These are phyloP conservation scores for Zangia roseola DNA, from an alignment of 768 basidiomycete genomes.

Conservation along the genomic window DNA sequence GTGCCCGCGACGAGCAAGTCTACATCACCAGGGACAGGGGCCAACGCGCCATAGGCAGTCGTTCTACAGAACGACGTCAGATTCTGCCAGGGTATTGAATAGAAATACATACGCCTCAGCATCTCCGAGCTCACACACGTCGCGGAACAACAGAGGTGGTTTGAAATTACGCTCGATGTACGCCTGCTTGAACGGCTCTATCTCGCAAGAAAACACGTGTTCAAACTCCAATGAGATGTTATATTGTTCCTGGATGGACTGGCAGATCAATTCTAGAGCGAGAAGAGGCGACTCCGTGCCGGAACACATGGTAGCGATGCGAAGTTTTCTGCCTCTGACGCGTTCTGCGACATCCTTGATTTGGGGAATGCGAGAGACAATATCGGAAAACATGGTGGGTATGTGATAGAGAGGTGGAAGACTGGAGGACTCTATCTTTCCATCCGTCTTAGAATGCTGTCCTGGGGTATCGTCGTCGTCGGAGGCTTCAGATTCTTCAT, in stretches of 20 bases:
- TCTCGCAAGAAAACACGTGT: slow-evolving; percentile 96
- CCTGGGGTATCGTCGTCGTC: slow-evolving; percentile 32
- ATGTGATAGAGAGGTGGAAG: slow-evolving; percentile 77
- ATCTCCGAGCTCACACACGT: slow-evolving; percentile 87
- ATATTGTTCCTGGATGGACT: slow-evolving; percentile 68
- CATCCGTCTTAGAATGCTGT: slow-evolving; percentile 37
- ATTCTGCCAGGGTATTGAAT: not conserved
- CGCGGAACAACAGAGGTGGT: slow-evolving; percentile 88
- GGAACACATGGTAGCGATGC: slow-evolving; percentile 96
- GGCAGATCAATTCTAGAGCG: slow-evolving; percentile 81
- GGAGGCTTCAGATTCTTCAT: slow-evolving; percentile 33
- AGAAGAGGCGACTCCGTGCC: slow-evolving; percentile 94
- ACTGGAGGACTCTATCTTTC: slow-evolving; percentile 51
- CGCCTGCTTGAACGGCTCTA: slow-evolving; percentile 96
- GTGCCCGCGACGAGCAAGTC: slow-evolving; percentile 93
- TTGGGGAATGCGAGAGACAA: slow-evolving; percentile 62
- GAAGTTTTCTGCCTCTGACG: slow-evolving; percentile 76
- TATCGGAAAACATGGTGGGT: slow-evolving; percentile 72
- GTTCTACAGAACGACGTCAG: slow-evolving; percentile 47
- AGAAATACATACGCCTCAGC: slow-evolving; percentile 62
- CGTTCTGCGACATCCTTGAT: slow-evolving; percentile 66
- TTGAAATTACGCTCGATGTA: slow-evolving; percentile 97
- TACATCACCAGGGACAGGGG: slow-evolving; percentile 84
- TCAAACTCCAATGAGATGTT: slow-evolving; percentile 67
- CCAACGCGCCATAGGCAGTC: slow-evolving; percentile 88